Base-by-base conservation (phyloP, 176 grass and related monocot genomes). In the Eragrostis curvula region DNA sequence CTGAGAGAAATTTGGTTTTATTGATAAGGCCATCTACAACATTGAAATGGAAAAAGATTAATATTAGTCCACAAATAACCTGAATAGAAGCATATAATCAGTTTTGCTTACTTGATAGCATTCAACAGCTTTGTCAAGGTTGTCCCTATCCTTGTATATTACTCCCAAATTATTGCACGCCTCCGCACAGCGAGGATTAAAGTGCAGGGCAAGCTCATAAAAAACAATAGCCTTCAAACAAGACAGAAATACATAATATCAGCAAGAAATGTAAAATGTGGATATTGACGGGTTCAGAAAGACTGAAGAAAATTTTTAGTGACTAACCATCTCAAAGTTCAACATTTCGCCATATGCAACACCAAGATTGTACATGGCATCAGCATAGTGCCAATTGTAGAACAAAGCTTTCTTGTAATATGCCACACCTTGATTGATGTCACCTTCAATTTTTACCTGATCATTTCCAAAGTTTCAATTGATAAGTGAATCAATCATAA, bases 311-410 rank as follows among this genome's bases (percentile, higher is more conserved):
- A 56, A 79, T 63, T 36, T 84, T 39, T 68, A 46, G 62, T 53
- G 70, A 95, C 96, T 88, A 66, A 99, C 97, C 97, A 92, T 99
- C 66, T 99, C 97, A 94, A 96, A 99, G 57, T 94, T 83, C 66
- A 99, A 88, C 93, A 99, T 99, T 96, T 99, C 97, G 80, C 97
- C 97, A 85, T 99, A 96, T 74, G 97, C 93, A 76, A 99, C 97
- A 5, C 97, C 97, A 74, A 99, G 97, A 83, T 99, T 99, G 87
- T 99, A 99, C 93, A 99, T 92, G 4, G 97, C 97, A 96, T 99
- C 97, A 85, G 97, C 93, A 89, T 99, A 96, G 28, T 94, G 97
- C 93, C 97, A 99, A 63, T 99, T 99, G 68, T 96, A 99, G 71
- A 86, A 96, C 56, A 99, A 85, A 70, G 97, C 97, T 87, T 90